These are phyloP conservation scores for Saturnispora dispora DNA, from an alignment of 805 yeast genomes.

Conservation along the genomic window DNA sequence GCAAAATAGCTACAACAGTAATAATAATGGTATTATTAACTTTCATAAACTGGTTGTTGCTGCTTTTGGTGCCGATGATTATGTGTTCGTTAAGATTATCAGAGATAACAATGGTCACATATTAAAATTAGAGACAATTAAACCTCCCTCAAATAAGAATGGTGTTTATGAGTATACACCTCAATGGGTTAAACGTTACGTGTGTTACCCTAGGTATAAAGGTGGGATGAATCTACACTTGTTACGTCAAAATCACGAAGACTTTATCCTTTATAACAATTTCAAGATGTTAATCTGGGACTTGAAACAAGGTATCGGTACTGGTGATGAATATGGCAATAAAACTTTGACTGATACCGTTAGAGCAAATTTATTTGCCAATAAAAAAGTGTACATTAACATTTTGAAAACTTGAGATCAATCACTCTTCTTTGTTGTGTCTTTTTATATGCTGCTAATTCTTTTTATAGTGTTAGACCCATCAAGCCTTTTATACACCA, in stretches of 20 bases:
- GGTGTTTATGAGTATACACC: slow-evolving; percentile 17
- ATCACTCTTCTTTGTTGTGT: not conserved
- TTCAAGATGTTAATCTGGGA: slow-evolving; percentile 25
- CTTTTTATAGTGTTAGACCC: not conserved
- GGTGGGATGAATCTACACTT: slow-evolving; percentile 35
- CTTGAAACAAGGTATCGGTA: slow-evolving; percentile 17
- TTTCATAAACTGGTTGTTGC: slow-evolving; percentile 16
- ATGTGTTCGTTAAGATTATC: slow-evolving; percentile 31
- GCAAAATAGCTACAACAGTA: not conserved
- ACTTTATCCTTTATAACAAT: slow-evolving; percentile 24
- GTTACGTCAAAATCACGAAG: slow-evolving; percentile 8
- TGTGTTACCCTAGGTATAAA: slow-evolving; percentile 37
- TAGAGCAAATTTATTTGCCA: slow-evolving; percentile 19
- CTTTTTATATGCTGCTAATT: not conserved
- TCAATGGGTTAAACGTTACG: slow-evolving; percentile 31
- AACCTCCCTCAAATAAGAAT: slow-evolving; percentile 13
- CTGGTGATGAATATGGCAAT: not conserved
- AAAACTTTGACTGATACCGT: slow-evolving; percentile 18
- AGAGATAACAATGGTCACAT: slow-evolving; percentile 32
- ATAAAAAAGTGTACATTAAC: slow-evolving; percentile 15
- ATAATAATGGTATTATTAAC: slow-evolving; percentile 10
- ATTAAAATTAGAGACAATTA: slow-evolving; percentile 29
- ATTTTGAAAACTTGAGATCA: not conserved
- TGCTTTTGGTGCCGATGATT: slow-evolving; percentile 13
- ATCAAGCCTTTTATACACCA: not conserved